phyloP scores from a whole-genome alignment of 257 asterid genomes.

The Solanum chaucha region DNA sequence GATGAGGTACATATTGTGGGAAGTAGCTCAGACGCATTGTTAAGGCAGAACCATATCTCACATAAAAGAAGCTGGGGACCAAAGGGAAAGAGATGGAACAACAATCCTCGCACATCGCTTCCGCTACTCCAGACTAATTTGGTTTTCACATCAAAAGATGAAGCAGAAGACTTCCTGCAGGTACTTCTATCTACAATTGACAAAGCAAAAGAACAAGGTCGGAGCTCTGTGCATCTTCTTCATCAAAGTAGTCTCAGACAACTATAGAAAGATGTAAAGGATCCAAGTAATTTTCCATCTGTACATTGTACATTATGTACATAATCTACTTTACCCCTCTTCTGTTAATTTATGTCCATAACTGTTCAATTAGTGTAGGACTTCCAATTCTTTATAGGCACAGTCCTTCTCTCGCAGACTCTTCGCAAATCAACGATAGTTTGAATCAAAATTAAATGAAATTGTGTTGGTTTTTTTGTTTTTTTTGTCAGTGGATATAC shows the following conservation, averaged over 20 bases:
- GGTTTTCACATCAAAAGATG: conserved; percentile 34
- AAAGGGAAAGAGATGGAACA: conserved; percentile 33
- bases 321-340: not conserved
- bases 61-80: conserved; percentile 31
- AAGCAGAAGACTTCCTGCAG: conserved; percentile 53
- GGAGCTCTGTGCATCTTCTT: conserved; percentile 42
- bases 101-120: conserved; percentile 28
- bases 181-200: conserved; percentile 45
- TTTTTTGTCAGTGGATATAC: not conserved
- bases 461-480: not conserved
- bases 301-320: not conserved
- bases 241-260: conserved; percentile 60
- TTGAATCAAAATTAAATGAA: not conserved
- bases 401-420: not conserved
- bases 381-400: not conserved
- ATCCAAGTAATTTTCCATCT: not conserved
- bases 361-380: not conserved
- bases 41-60: conserved; percentile 32
- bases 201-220: conserved; percentile 56
- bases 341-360: not conserved
- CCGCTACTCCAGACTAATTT: conserved; percentile 65
- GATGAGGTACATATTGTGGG: conserved; percentile 79
- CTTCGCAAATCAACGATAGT: not conserved
- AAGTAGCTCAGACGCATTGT: conserved; percentile 47
- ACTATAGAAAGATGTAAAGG: not conserved